phyloP scores from a whole-genome alignment of 1,284 basidiomycete species.

The Mycocalia duriaeana region DNA sequence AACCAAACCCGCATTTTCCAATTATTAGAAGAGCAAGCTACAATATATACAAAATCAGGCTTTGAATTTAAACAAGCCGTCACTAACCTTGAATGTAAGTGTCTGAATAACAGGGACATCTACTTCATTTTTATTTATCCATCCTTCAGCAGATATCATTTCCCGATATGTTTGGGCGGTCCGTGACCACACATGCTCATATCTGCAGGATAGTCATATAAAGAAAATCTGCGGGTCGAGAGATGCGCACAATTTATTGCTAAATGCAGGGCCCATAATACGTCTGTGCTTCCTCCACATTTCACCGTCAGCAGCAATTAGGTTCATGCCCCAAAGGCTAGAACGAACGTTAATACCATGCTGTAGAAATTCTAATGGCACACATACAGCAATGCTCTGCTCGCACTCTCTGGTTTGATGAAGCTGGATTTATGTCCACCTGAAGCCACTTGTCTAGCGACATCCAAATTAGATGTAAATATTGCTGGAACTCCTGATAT shows the following conservation, averaged over 20 bases:
- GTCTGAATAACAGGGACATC: conserved; percentile 34
- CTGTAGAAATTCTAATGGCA: conserved; percentile 1
- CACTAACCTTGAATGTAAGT: conserved; percentile 40
- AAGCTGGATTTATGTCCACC: conserved; percentile 36
- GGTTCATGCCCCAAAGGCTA: conserved; percentile 45
- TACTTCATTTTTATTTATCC: conserved; percentile 30
- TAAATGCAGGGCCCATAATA: conserved; percentile 46
- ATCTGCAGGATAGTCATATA: conserved; percentile 23
- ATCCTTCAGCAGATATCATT: conserved; percentile 39
- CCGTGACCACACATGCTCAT: conserved; percentile 41
- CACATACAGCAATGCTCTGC: conserved; percentile 28
- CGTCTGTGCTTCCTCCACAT: conserved; percentile 45
- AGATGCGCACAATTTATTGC: conserved; percentile 35
- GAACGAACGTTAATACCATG: background rate
- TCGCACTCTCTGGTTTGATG: conserved; percentile 33
- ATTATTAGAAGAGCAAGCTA: conserved; percentile 47
- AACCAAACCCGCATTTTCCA: conserved; percentile 46
- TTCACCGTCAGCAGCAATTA: conserved; percentile 38
- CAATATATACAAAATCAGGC: background rate
- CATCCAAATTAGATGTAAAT: conserved; percentile 45
- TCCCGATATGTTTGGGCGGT: conserved; percentile 38
- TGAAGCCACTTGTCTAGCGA: conserved; percentile 39
- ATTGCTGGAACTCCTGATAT: conserved; percentile 32
- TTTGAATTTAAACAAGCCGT: background rate
- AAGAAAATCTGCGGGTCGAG: background rate